Percentiles rank a stretch among this genome's conserved stretches.
Evolutionary conservation across 129 eudicot genomes (phyloP).

Genomic region (Helianthus tuberosus): DNA sequence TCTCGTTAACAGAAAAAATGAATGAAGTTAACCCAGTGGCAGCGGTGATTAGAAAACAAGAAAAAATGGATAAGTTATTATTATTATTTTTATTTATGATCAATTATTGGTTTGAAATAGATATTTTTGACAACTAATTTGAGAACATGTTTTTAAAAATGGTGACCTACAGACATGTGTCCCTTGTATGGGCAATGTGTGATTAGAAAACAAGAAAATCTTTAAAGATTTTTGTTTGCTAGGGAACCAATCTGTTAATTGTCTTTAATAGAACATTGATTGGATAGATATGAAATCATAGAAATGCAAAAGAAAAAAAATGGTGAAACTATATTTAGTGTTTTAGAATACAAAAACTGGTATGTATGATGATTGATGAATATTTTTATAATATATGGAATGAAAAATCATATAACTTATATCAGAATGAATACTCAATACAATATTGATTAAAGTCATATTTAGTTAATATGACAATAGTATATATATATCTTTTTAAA

Average conservation of each 20-base stretch:
- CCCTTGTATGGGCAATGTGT: conserved; percentile 30
- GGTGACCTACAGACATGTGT: conserved; percentile 35
- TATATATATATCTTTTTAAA: too few relatives aligned
- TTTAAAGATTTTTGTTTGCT: conserved; percentile 15
- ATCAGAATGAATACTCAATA: too few relatives aligned
- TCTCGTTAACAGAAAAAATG: too few relatives aligned
- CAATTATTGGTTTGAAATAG: conserved; percentile 30
- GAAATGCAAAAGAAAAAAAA: background rate
- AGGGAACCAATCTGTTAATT: conserved; percentile 15
- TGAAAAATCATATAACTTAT: too few relatives aligned
- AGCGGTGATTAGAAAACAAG: too few relatives aligned
- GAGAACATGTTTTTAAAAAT: conserved; percentile 19
- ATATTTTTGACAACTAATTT: conserved; percentile 9
- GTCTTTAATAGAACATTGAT: conserved; percentile 12
- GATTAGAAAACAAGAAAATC: conserved; percentile 22
- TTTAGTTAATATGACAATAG: too few relatives aligned
- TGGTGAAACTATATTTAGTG: background rate
- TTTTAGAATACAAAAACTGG: background rate
- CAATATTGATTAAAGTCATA: too few relatives aligned
- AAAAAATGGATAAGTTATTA: too few relatives aligned
- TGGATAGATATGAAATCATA: background rate
- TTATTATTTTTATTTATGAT: background rate
- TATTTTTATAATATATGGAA: background rate
- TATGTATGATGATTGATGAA: background rate
- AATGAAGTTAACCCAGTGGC: too few relatives aligned